A percentile compares a stretch with the other conserved stretches of the same genome.
These are phyloP conservation scores for Marchantia polymorpha DNA, from an alignment of 225 moss, liverwort and hornwort species.

Conservation along the genomic window DNA sequence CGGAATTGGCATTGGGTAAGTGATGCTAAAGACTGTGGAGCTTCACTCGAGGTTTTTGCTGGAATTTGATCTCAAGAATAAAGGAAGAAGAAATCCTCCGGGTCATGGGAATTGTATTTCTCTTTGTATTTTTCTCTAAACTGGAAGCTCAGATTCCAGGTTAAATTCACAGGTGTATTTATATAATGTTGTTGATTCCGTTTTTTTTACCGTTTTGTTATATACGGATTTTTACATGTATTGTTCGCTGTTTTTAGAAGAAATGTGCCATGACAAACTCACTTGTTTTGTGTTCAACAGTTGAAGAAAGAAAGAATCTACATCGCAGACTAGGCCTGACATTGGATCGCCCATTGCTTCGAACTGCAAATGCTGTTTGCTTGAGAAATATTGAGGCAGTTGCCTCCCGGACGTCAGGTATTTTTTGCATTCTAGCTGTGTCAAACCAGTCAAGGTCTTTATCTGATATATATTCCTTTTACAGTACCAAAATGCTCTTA, in stretches of 20 bases:
- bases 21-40: not conserved
- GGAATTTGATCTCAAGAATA: not conserved
- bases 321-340: slow-evolving; percentile 72
- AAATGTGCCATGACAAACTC: too few relatives aligned
- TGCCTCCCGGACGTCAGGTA: slow-evolving; percentile 26
- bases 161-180: not conserved
- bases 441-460: not conserved
- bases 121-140: not conserved
- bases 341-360: slow-evolving; percentile 74
- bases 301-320: slow-evolving; percentile 60
- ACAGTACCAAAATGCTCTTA: not conserved
- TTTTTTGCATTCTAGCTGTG: not conserved
- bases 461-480: not conserved
- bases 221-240: not conserved
- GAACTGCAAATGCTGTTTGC: slow-evolving; percentile 68
- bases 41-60: not conserved
- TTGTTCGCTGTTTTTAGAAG: not conserved
- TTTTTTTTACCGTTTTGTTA: not conserved
- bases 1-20: slow-evolving; percentile 66
- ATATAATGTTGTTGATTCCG: not conserved
- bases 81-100: too few relatives aligned
- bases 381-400: slow-evolving; percentile 43
- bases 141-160: not conserved
- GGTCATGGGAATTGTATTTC: not conserved
- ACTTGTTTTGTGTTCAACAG: slow-evolving; percentile 37